Percentiles rank a stretch among this genome's conserved stretches.
These are phyloP conservation scores for Globisporangium takayamanum DNA, from an alignment of 352 stramenopile species.

Conservation along the genomic window DNA sequence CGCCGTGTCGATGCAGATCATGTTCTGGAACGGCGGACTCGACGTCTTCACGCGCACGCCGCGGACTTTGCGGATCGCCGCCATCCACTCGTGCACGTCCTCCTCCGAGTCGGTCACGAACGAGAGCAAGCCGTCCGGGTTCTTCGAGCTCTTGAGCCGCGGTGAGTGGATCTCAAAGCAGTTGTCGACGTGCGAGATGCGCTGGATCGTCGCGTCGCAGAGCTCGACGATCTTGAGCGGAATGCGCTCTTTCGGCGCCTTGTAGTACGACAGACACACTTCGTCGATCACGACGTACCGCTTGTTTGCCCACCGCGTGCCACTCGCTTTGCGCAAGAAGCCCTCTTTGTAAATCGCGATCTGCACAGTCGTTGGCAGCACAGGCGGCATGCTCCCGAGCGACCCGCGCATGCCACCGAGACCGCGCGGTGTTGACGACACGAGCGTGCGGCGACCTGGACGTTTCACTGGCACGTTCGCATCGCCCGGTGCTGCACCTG, in stretches of 20 bases:
- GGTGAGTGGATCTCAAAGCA: slow-evolving; percentile 85
- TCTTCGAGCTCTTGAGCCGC: slow-evolving; percentile 79
- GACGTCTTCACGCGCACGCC: slow-evolving; percentile 72
- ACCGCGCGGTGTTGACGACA: slow-evolving; percentile 42
- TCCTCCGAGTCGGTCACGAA: slow-evolving; percentile 80
- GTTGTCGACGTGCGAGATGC: slow-evolving; percentile 74
- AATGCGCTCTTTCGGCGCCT: slow-evolving; percentile 76
- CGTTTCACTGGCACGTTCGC: slow-evolving; percentile 31
- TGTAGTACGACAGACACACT: slow-evolving; percentile 82
- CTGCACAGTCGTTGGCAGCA: slow-evolving; percentile 62
- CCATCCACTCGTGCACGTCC: slow-evolving; percentile 86
- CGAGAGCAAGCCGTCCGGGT: slow-evolving; percentile 74
- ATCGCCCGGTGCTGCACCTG: slow-evolving; percentile 42
- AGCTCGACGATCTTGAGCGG: slow-evolving; percentile 82
- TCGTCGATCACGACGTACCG: slow-evolving; percentile 87
- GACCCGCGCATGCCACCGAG: slow-evolving; percentile 36
- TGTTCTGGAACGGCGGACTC: slow-evolving; percentile 72
- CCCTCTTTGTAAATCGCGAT: slow-evolving; percentile 79
- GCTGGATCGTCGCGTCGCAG: slow-evolving; percentile 74
- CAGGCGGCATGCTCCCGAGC: slow-evolving; percentile 30
- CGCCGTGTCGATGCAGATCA: slow-evolving; percentile 85
- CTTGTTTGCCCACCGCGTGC: slow-evolving; percentile 78
- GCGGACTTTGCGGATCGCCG: slow-evolving; percentile 77
- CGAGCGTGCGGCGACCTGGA: slow-evolving; percentile 48
- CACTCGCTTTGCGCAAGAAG: slow-evolving; percentile 77